Base-by-base conservation (phyloP, 352 stramenopile genomes). In the Phytophthora pini region DNA sequence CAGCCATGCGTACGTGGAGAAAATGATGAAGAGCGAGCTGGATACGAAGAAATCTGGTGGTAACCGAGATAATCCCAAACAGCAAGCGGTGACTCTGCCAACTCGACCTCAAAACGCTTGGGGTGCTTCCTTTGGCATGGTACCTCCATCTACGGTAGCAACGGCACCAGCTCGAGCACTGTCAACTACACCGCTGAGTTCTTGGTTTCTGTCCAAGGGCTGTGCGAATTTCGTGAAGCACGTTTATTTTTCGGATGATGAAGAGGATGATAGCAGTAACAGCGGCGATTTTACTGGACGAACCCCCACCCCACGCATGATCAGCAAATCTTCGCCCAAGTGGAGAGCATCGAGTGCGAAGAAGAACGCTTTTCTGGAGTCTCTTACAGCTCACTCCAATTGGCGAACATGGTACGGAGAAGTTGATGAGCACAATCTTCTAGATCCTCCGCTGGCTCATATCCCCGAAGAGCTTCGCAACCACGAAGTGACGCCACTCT, bases 341-440 rank as follows among this genome's bases (percentile, higher is more conserved):
- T 70, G 52, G 36, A 70, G 22, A 62, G 13, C 22, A 22, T 59
- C 41, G 11, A 43, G 20, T 17, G 20, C 15, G 9, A 75, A 65
- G 47, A 70, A 72, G 39, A 88, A 84, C 17, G 31, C 63, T 3
- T 92, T 92, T 50, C 48, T 92, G 1, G 69, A 83, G 39, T 76
- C 71, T 9, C 71, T 92, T 7, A 52, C 74, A 34, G 56, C 65
- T 20, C 69, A 80, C 11, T 79, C 79, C 3, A 70, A 67, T 12
- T 92, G 81, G 81, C 73, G 83, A 26, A 77, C 79, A n/a, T 90
- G 81, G 81, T 92, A 85, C 63, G 74, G 65, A 17, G 72, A 67
- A 6, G 61, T 80, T 22, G 69, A 88, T 26, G 32, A 71, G 10
- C 41, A 70, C 38, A 65, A 81, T 50, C 49, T 88, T 8, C 48